Base-by-base conservation (phyloP, 2,329 filamentous ascomycete species). In the Cryphonectria radicalis region DNA sequence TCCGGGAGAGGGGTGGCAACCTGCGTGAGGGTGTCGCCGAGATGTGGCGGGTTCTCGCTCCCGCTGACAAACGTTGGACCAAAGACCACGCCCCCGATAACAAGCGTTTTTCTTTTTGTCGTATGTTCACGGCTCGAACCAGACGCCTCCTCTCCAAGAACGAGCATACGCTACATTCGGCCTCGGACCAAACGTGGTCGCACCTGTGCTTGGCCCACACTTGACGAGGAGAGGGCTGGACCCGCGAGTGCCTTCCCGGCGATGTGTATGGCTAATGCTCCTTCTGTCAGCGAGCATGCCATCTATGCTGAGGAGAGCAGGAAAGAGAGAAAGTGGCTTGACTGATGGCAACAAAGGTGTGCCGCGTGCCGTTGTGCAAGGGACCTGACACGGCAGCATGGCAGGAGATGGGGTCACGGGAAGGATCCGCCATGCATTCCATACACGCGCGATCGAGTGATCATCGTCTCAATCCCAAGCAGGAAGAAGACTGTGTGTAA, bases 201-300 rank as follows among this genome's bases (percentile, higher is more conserved):
- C 35, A 40, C 35, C 35, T 40, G 19, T n/a, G 22, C 35, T 40
- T 62, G 32, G 35, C 32, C 22, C 35, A 32, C 55, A 32, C 28
- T 59, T 14, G 55, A 59, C 28, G 28, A 32, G 25, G 25, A 32
- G 14, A 32, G 35, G 28, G 28, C 55, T 67, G 46, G 28, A 59
- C 22, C 50, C 40, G 53, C 25, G 64, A 55, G 65, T 28, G 28
- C 46, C 42, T 66, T 43, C 35, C 53, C 40, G 35, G 53, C 50
- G 42, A 65, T 32, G 40, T 62, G 17, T 43, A 53, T 66, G 71
- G 55, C 65, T 63, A 63, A 67, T 70, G 60, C 55, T 55, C 60
- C 64, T 67, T 59, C 60, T 13, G 59, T 62, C 40, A 64, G 65
- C 46, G 37, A 62, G 53, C 60, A 70, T 17, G 60, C 50, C 32